These are phyloP conservation scores for Podosphaera xanthii DNA, from an alignment of 2,329 filamentous ascomycete genomes.

Conservation along the genomic window DNA sequence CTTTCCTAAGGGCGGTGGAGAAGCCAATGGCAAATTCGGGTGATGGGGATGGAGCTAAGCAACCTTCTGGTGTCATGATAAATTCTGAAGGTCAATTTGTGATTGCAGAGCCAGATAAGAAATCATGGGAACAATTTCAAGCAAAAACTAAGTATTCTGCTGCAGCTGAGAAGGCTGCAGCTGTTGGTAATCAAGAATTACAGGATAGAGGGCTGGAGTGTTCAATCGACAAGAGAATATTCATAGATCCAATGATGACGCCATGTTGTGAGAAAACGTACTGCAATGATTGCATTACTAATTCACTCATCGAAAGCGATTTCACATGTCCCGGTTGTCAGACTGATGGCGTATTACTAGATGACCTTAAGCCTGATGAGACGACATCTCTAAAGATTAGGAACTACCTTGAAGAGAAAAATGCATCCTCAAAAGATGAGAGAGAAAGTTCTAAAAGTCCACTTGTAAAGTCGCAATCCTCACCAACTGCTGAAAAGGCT, in stretches of 20 bases:
- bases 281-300: slow-evolving; percentile 98
- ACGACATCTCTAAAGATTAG: slow-evolving; percentile 59
- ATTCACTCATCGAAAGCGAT: slow-evolving; percentile 95
- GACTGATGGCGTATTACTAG: slow-evolving; percentile 76
- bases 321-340: slow-evolving; percentile 85
- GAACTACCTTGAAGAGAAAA: slow-evolving; percentile 39
- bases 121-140: slow-evolving; percentile 90
- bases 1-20: slow-evolving; percentile 86
- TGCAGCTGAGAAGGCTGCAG: slow-evolving; percentile 55
- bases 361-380: slow-evolving; percentile 68
- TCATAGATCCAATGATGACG: slow-evolving; percentile 96
- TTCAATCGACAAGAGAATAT: slow-evolving; percentile 91
- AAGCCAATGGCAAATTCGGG: slow-evolving; percentile 58
- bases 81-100: slow-evolving; percentile 96
- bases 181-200: slow-evolving; percentile 63
- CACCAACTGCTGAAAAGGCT: slow-evolving; percentile 13
- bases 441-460: slow-evolving; percentile 28
- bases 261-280: slow-evolving; percentile 96
- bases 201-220: slow-evolving; percentile 78
- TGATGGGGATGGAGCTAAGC: slow-evolving; percentile 58
- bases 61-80: slow-evolving; percentile 81
- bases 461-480: slow-evolving; percentile 16
- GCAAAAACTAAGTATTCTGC: slow-evolving; percentile 77
- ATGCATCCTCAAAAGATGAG: slow-evolving; percentile 19
- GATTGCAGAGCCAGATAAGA: slow-evolving; percentile 84